Percentiles rank a stretch among this genome's conserved stretches.
phyloP scores from a whole-genome alignment of 305 asterid species.

The Fraxinus sp. region DNA sequence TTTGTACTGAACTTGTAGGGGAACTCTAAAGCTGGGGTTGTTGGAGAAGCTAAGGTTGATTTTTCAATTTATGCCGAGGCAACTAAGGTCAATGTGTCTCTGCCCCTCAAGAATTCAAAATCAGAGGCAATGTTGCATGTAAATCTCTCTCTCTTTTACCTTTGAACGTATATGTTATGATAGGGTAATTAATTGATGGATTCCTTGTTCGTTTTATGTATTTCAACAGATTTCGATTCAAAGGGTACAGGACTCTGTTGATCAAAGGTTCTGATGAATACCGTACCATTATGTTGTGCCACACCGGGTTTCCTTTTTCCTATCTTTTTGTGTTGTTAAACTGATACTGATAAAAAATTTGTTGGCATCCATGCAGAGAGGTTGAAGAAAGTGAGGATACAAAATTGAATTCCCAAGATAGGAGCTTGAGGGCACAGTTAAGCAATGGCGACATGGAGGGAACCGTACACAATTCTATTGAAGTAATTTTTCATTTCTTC shows the following conservation, averaged over 20 bases:
- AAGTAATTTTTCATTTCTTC: conserved; percentile 48
- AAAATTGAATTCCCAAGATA: conserved; percentile 49
- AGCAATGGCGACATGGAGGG: conserved; percentile 52
- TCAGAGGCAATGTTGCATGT: conserved; percentile 71
- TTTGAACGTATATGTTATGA: not conserved
- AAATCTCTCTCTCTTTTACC: conserved; percentile 20
- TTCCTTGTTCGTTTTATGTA: not conserved
- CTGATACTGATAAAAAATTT: conserved; percentile 15
- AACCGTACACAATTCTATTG: conserved; percentile 37
- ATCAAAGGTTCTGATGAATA: conserved; percentile 59
- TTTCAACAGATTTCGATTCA: conserved; percentile 72
- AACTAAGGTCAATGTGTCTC: conserved; percentile 67
- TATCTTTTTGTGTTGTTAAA: not conserved
- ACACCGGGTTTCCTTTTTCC: not conserved
- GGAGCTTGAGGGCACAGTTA: conserved; percentile 72
- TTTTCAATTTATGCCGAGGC: conserved; percentile 74
- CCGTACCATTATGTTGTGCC: conserved; percentile 1
- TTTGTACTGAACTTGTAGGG: conserved; percentile 52
- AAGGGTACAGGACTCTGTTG: conserved; percentile 62
- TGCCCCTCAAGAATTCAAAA: conserved; percentile 84
- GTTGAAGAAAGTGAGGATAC: conserved; percentile 59
- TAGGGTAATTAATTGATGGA: not conserved
- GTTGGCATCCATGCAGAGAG: conserved; percentile 43
- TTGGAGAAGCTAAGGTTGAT: conserved; percentile 90
- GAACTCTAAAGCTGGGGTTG: conserved; percentile 69